phyloP scores from a whole-genome alignment of 2,329 filamentous ascomycete genomes.

The Phaeosphaeria sp. region DNA sequence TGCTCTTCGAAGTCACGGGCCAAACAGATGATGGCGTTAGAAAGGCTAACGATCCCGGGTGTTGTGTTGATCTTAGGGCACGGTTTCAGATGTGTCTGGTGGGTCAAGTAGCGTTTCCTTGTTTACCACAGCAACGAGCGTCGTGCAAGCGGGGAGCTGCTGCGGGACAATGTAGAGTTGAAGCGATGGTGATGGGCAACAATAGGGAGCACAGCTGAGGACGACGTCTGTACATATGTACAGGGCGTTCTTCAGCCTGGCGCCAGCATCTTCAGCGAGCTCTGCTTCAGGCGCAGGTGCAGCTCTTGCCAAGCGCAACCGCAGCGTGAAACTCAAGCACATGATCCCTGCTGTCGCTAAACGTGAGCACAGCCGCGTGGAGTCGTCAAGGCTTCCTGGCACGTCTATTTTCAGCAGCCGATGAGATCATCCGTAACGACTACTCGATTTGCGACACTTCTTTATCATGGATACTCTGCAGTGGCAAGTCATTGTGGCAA shows the following conservation, averaged over 20 bases:
- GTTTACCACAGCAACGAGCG: constrained; percentile 43
- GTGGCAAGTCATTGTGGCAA: background rate
- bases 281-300: constrained; percentile 13
- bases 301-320: constrained; percentile 11
- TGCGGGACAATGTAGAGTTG: background rate
- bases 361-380: constrained; percentile 13
- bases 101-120: constrained; percentile 27
- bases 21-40: constrained; percentile 19
- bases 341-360: constrained; percentile 14
- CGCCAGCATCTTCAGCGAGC: constrained; percentile 3
- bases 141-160: constrained; percentile 11
- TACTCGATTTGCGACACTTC: constrained; percentile 4
- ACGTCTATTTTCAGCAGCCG: constrained; percentile 15
- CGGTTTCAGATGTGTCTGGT: constrained; percentile 42
- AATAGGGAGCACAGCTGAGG: constrained; percentile 7
- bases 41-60: constrained; percentile 10
- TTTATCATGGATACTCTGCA: background rate
- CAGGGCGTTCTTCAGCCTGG: constrained; percentile 9
- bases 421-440: constrained; percentile 11
- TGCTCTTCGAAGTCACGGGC: constrained; percentile 19
- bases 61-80: constrained; percentile 30
- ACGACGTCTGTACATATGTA: background rate
- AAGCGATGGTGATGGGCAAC: background rate
- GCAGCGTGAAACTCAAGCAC: constrained; percentile 5
- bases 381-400: constrained; percentile 12